Evolutionary conservation across 2,329 filamentous ascomycete genomes (phyloP).

Genomic region (Teratosphaeria destructans): DNA sequence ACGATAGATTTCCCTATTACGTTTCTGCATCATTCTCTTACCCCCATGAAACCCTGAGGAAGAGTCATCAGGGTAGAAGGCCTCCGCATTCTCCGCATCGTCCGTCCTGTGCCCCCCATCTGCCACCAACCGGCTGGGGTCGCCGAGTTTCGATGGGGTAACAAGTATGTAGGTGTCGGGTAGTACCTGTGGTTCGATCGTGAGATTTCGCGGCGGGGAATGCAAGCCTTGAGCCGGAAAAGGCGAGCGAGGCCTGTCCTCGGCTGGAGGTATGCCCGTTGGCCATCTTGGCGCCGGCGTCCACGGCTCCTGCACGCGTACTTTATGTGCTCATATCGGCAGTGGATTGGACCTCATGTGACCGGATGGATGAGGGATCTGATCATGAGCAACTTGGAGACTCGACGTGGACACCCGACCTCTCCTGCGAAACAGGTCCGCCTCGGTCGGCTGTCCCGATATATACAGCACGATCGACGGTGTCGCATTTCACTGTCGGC

Average conservation of each 20-base stretch:
- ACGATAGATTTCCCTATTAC: background rate
- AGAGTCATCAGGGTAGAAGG: background rate
- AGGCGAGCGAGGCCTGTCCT: too few species aligned
- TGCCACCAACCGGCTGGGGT: background rate
- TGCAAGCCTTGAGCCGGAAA: too few species aligned
- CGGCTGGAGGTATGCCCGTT: too few species aligned
- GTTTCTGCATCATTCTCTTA: background rate
- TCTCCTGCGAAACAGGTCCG: too few species aligned
- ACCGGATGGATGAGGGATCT: too few species aligned
- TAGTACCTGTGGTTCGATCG: background rate
- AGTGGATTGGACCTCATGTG: too few species aligned
- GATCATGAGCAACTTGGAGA: too few species aligned
- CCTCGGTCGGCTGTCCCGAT: too few species aligned
- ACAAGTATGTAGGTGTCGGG: background rate
- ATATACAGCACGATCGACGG: background rate
- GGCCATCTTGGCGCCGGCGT: background rate
- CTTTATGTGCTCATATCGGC: too few species aligned
- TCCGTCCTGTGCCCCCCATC: background rate
- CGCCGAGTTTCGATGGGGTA: background rate
- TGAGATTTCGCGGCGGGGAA: too few species aligned
- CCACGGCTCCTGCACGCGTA: too few species aligned
- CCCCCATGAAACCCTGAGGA: background rate
- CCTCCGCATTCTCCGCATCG: background rate
- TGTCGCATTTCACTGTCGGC: background rate
- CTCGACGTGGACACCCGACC: too few species aligned